Percentiles rank a stretch among this genome's conserved stretches.
phyloP scores from a whole-genome alignment of 2,329 filamentous ascomycete genomes.

The Dissoconium aciculare region DNA sequence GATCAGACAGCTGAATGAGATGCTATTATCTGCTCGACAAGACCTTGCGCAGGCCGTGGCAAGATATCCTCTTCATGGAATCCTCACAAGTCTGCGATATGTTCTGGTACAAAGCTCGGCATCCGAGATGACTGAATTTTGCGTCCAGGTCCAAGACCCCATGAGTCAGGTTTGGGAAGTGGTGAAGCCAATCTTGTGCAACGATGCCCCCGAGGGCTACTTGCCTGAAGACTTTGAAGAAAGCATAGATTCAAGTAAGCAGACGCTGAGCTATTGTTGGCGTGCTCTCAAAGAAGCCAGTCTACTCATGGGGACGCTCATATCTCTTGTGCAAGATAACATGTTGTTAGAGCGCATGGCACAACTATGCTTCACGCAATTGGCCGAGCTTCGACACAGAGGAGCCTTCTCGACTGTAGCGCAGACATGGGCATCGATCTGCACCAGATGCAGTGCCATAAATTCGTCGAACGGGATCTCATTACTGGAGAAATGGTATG shows the following conservation, averaged over 20 bases:
- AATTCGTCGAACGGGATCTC: conserved; percentile 27
- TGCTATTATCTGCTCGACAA: conserved; percentile 45
- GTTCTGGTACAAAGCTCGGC: conserved; percentile 19
- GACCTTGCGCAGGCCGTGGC: conserved; percentile 49
- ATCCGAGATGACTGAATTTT: neutral
- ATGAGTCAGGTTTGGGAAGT: conserved; percentile 61
- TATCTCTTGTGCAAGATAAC: conserved; percentile 2
- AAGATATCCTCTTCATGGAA: conserved; percentile 31
- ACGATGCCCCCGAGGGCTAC: conserved; percentile 88
- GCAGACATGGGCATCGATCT: conserved; percentile 71
- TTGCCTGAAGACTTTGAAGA: conserved; percentile 63
- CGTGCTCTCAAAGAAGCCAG: conserved; percentile 88
- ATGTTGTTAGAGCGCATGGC: conserved; percentile 7
- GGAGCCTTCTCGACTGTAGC: conserved; percentile 91
- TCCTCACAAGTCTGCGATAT: conserved; percentile 22
- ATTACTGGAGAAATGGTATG: conserved; percentile 56
- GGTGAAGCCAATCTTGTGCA: conserved; percentile 66
- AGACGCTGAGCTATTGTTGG: conserved; percentile 87
- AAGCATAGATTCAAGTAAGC: conserved; percentile 63
- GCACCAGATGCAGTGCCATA: conserved; percentile 45
- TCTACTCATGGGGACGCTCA: conserved; percentile 30
- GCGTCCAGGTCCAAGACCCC: conserved; percentile 21
- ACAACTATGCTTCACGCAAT: conserved; percentile 61
- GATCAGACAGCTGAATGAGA: conserved; percentile 47
- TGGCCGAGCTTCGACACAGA: conserved; percentile 70